Conservation (phyloP, 768 basidiomycete genomes). For the Macrolepiota dolichaula region DNA sequence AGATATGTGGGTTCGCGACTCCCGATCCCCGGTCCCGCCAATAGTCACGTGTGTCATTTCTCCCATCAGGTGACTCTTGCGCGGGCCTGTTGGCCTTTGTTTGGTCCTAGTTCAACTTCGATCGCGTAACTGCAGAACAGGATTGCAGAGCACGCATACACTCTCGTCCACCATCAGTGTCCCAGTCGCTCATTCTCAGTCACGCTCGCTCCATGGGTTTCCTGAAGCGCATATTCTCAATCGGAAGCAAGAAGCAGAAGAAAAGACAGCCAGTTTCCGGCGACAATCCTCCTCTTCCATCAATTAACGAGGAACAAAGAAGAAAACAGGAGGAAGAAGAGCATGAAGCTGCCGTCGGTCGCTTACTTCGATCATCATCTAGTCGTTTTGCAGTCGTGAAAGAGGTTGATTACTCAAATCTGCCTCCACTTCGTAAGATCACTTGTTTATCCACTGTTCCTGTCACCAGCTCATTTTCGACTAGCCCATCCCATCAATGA, state of each 20-base stretch:
- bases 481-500: slow-evolving; percentile 68
- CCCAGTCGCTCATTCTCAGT: slow-evolving; percentile 16
- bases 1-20: neutral
- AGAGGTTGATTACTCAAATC: slow-evolving; percentile 50
- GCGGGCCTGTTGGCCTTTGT: slow-evolving; percentile 32
- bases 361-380: slow-evolving; percentile 72
- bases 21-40: neutral
- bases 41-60: slow-evolving; percentile 2
- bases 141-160: neutral
- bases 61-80: slow-evolving; percentile 29
- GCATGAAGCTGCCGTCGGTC: slow-evolving; percentile 42
- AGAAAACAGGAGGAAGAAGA: slow-evolving; percentile 41
- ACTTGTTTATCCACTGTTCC: neutral
- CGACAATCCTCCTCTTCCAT: slow-evolving; percentile 22
- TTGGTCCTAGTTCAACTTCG: slow-evolving; percentile 39
- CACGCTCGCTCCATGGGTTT: slow-evolving; percentile 50
- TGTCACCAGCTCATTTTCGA: slow-evolving; percentile 9
- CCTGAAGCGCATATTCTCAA: slow-evolving; percentile 65
- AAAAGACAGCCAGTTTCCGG: slow-evolving; percentile 24
- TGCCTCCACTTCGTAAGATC: slow-evolving; percentile 71
- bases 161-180: neutral
- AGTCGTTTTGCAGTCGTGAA: slow-evolving; percentile 57
- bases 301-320: slow-evolving; percentile 6
- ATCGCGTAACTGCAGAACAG: neutral
- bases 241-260: slow-evolving; percentile 63